A percentile compares a stretch with the other conserved stretches of the same genome.
These are phyloP conservation scores for Dysphania ambrosioides DNA, from an alignment of 148 eudicot species.

Conservation along the genomic window DNA sequence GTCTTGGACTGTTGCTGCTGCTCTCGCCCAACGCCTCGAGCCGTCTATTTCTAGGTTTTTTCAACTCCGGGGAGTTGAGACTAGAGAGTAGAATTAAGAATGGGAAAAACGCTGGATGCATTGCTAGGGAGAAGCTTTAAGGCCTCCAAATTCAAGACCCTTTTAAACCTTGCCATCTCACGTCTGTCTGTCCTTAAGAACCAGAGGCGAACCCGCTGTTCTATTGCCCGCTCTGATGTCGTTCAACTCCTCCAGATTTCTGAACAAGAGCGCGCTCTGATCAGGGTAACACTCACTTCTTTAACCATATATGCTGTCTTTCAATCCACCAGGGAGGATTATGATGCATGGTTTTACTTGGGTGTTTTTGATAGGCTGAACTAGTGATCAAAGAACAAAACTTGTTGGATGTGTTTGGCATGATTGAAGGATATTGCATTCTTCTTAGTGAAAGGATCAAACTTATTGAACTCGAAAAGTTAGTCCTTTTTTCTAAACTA, in stretches of 20 bases:
- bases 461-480: conserved; percentile 49
- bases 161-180: conserved; percentile 39
- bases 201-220: conserved; percentile 37
- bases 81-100: no score
- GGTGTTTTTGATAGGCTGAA: conserved; percentile 44
- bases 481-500: not conserved
- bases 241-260: conserved; percentile 45
- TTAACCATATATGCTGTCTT: not conserved
- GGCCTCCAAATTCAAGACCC: conserved; percentile 39
- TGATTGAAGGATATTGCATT: conserved; percentile 54
- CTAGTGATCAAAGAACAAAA: conserved; percentile 67
- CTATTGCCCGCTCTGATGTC: conserved; percentile 39
- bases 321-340: not conserved
- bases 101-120: conserved; percentile 54
- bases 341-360: not conserved
- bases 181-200: conserved; percentile 49
- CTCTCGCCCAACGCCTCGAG: not conserved
- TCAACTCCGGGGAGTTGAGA: no score
- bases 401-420: conserved; percentile 47
- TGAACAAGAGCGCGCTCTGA: conserved; percentile 54
- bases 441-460: conserved; percentile 45
- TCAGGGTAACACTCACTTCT: conserved; percentile 31
- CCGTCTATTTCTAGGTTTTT: no score
- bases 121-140: conserved; percentile 46
- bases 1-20: not conserved